Evolutionary conservation across 345 rosid genomes (phyloP), one percentile per base, ranked within the genome.

Genomic region (Eucalyptus regnans): DNA sequence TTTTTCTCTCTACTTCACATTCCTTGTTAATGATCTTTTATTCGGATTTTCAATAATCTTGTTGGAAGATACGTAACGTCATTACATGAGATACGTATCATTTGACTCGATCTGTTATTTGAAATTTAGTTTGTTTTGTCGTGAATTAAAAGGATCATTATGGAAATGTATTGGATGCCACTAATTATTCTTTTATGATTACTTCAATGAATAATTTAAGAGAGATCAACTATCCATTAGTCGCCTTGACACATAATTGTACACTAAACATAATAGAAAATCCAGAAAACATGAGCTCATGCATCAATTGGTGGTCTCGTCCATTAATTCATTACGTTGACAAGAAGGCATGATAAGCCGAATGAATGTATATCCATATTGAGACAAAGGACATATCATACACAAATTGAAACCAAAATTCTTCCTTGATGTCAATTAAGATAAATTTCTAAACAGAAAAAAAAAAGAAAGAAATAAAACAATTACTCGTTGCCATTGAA

Each of bases 381-480:
- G 81, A 71, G 81, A 71, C 81, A 33, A 4, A 5, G 81, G 41
- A 43, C 81, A 71, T 17, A 5, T 9, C 25, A 33, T 0, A 18
- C 46, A 2, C 44, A 22, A 1, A 71, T 71, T 31, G 20, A 71
- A 71, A 20, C 81, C 44, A 33, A 33, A 71, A 16, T 71, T 33
- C 33, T 71, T 33, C 46, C 4, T 64, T n/a, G 3, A 64, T 64
- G 76, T 64, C 76, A 64, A 60, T 60, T 60, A 60, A 27, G 66
- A 64, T 7, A 64, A n/a, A 64, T 7, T n/a, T n/a, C 8, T 12
- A 29, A 13, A 64, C 15, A 1, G 0, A n/a, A n/a, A n/a, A 29
- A 13, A 4, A 0, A 11, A 25, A 25, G 33, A 7, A 6, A 7
- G 3, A 64, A 64, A 33, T 33, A 33, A 33, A 33, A 33, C 37